These are phyloP conservation scores for Xylaria sp. DNA, from an alignment of 2,329 filamentous ascomycete genomes.

Conservation along the genomic window DNA sequence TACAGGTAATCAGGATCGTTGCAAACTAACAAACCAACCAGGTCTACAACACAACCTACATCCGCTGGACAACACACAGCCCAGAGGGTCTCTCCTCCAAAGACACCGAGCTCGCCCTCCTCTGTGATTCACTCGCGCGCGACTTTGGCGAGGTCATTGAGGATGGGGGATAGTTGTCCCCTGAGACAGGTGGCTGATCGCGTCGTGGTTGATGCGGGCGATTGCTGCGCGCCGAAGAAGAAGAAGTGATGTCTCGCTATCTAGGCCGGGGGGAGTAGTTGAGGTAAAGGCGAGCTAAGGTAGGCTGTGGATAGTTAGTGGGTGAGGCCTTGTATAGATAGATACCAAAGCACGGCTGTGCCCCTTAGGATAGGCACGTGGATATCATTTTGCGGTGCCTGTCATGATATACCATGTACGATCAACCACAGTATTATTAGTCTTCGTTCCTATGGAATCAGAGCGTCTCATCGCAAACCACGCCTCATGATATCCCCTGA, in stretches of 20 bases:
- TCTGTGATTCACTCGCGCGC: conserved; percentile 55
- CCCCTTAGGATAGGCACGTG: no score
- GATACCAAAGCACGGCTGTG: background rate
- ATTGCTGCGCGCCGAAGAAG: conserved; percentile 51
- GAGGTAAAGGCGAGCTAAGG: background rate
- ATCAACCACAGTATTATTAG: no score
- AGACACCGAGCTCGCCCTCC: conserved; percentile 56
- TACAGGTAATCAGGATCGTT: background rate
- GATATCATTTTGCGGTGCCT: background rate
- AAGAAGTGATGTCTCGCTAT: conserved; percentile 23
- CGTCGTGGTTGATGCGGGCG: conserved; percentile 42
- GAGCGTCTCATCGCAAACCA: no score
- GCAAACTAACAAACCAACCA: conserved; percentile 26
- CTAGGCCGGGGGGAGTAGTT: background rate
- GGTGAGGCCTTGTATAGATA: background rate
- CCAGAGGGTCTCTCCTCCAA: conserved; percentile 60
- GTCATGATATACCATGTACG: no score
- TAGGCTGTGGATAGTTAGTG: background rate
- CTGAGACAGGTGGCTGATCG: conserved; percentile 43
- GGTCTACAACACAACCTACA: conserved; percentile 65
- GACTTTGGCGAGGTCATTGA: conserved; percentile 51
- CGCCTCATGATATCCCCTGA: no score
- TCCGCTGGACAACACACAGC: conserved; percentile 69
- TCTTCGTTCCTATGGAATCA: no score
- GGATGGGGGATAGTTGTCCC: conserved; percentile 5